Evolutionary conservation across 2,329 filamentous ascomycete species (phyloP), one percentile per base, ranked within the genome.

Genomic region (Ophiostoma piceae): DNA sequence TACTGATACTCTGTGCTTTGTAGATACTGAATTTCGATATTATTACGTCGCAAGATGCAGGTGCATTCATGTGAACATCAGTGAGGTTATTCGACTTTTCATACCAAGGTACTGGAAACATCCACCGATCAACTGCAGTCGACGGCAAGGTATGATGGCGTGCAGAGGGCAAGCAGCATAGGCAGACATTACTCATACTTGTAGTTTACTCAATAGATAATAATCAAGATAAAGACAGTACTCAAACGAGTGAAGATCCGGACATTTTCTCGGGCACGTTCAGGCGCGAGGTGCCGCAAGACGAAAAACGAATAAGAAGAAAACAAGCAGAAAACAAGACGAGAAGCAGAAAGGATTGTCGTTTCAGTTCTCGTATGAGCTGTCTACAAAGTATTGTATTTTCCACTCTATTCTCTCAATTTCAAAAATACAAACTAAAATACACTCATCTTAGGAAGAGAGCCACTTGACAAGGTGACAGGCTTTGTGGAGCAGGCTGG

Each of bases 91-190:
- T 65, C 62, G 19, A 65, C 62, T 65, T 39, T 39, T 39, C 35
- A 65, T 65, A 39, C 62, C 62, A 65, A 65, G 32, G 35, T 65
- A 22, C 62, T 39, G 62, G 62, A 41, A 65, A n/a, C 62, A 39
- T 65, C 62, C 62, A 65, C 62, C 35, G 62, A 65, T 65, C 35
- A 65, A 65, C 62, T 65, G 62, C 62, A 35, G 32, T 19, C 39
- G 35, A 39, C 19, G 43, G 43, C 26, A 62, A 32, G 19, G 60
- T 37, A 64, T 19, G 60, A 64, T 64, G 60, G 60, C 32, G 32
- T 37, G 60, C 60, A n/a, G 62, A 26, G 26, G 35, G 1, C 4
- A 16, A 7, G 60, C 37, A 64, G 60, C 11, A 37, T 37, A 35
- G 11, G 60, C 12, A 64, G 2, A 35, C 7, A 37, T 35, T 22